Evolutionary conservation across 2,329 filamentous ascomycete species (phyloP).

Genomic region (Fusarium sp.): DNA sequence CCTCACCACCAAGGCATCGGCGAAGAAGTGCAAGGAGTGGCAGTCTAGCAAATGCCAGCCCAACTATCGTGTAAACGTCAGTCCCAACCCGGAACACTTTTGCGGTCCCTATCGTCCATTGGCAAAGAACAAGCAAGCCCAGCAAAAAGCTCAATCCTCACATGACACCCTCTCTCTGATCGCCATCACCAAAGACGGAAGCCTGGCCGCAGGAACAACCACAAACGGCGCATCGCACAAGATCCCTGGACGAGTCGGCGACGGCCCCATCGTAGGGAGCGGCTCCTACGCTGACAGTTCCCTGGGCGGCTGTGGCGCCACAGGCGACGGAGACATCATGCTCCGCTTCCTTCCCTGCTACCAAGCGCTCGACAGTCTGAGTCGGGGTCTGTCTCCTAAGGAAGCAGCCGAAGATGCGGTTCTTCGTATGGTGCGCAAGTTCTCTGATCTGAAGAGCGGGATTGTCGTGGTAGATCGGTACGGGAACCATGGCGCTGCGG

Average conservation of each 20-base stretch:
- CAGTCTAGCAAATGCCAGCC: constrained; percentile 58
- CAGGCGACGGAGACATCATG: constrained; percentile 69
- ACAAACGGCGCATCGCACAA: constrained; percentile 68
- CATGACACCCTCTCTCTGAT: constrained; percentile 69
- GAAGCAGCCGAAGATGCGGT: constrained; percentile 65
- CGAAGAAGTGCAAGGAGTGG: constrained; percentile 58
- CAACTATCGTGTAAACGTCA: constrained; percentile 63
- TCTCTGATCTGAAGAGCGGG: constrained; percentile 60
- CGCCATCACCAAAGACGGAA: constrained; percentile 56
- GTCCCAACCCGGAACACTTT: constrained; percentile 55
- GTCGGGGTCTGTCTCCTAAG: constrained; percentile 60
- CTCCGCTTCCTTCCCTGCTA: constrained; percentile 69
- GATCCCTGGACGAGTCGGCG: constrained; percentile 66
- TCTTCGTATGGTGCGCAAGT: constrained; percentile 60
- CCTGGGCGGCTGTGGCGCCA: constrained; percentile 66
- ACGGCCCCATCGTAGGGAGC: constrained; percentile 66
- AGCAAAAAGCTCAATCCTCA: constrained; percentile 43
- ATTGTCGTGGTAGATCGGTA: constrained; percentile 63
- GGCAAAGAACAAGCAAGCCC: neutral
- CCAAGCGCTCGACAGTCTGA: constrained; percentile 66
- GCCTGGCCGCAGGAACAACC: constrained; percentile 66
- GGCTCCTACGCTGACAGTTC: constrained; percentile 67
- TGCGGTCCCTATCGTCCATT: constrained; percentile 63
- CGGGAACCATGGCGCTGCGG: constrained; percentile 64
- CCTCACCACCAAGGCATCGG: constrained; percentile 57